phyloP scores from a whole-genome alignment of 768 basidiomycete genomes.

The Termitomyces sp. region DNA sequence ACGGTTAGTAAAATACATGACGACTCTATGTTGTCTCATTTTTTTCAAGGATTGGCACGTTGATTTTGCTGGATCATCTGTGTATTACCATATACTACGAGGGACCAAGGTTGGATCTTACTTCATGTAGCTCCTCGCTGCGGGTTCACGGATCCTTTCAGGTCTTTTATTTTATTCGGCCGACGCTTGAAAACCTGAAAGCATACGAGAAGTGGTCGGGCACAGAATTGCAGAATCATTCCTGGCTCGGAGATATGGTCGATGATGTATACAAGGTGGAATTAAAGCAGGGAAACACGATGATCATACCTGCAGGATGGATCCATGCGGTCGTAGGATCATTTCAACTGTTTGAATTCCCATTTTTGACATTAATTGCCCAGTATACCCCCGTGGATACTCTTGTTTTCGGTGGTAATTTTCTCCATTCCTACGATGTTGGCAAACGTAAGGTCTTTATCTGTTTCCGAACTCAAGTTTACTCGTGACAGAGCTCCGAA shows the following conservation, averaged over 20 bases:
- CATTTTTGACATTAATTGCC: slow-evolving; percentile 6
- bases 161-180: slow-evolving; percentile 94
- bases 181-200: slow-evolving; percentile 77
- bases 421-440: slow-evolving; percentile 89
- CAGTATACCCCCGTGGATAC: slow-evolving; percentile 91
- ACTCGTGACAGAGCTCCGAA: slow-evolving; percentile 63
- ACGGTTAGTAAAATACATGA: slow-evolving; percentile 54
- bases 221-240: slow-evolving; percentile 78
- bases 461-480: not conserved
- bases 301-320: slow-evolving; percentile 96
- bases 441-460: slow-evolving; percentile 58
- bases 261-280: slow-evolving; percentile 89
- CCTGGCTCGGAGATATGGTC: slow-evolving; percentile 91
- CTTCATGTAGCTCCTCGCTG: not conserved
- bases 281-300: slow-evolving; percentile 71
- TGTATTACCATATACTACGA: slow-evolving; percentile 91
- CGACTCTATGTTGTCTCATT: not conserved
- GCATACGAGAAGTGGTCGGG: slow-evolving; percentile 95
- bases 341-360: not conserved
- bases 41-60: slow-evolving; percentile 89
- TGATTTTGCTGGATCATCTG: slow-evolving; percentile 95
- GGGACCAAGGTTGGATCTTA: slow-evolving; percentile 67
- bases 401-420: slow-evolving; percentile 96
- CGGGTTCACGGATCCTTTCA: slow-evolving; percentile 22
- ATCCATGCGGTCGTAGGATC: slow-evolving; percentile 89